Evolutionary conservation across 805 yeast species (phyloP).

Genomic region (Ogataea angusta): DNA sequence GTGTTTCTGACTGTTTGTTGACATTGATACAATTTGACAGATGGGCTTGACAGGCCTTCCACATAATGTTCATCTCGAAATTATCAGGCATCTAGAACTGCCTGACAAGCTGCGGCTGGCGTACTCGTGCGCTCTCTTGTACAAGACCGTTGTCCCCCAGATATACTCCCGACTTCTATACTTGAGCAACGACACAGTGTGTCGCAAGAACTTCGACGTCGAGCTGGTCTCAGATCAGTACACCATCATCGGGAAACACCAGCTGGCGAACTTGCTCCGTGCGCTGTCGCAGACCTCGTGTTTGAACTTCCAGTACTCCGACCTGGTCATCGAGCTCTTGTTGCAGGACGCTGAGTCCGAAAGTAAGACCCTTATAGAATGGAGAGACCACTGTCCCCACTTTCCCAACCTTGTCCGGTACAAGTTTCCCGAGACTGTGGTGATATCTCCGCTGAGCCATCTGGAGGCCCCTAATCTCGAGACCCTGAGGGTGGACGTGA

Average conservation of each 20-base stretch:
- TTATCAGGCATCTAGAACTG: conserved; percentile 16
- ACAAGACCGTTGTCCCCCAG: conserved; percentile 21
- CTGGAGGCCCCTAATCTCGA: conserved; percentile 26
- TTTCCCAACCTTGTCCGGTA: conserved; percentile 20
- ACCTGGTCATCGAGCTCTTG: conserved; percentile 24
- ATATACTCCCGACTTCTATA: conserved; percentile 22
- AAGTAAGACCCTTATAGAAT: conserved; percentile 19
- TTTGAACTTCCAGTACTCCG: conserved; percentile 24
- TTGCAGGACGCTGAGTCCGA: conserved; percentile 20
- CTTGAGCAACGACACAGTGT: conserved; percentile 3
- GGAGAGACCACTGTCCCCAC: conserved; percentile 21
- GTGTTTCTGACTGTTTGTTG: conserved; percentile 2
- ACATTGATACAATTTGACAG: conserved; percentile 1
- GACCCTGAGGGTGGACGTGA: conserved; percentile 26
- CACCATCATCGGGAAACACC: conserved; percentile 16
- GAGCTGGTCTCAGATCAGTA: conserved; percentile 19
- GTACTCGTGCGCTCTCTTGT: conserved; percentile 21
- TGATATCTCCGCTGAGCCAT: conserved; percentile 25
- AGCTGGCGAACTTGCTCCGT: conserved; percentile 17
- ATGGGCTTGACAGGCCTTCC: conserved; percentile 25
- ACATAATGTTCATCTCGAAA: conserved; percentile 23
- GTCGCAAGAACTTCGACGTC: conserved; percentile 15
- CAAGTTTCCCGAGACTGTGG: conserved; percentile 22
- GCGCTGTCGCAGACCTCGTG: conserved; percentile 16
- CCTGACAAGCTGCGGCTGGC: conserved; percentile 20